These are phyloP conservation scores for Candida tibetensis DNA, from an alignment of 805 yeast species.

Conservation along the genomic window DNA sequence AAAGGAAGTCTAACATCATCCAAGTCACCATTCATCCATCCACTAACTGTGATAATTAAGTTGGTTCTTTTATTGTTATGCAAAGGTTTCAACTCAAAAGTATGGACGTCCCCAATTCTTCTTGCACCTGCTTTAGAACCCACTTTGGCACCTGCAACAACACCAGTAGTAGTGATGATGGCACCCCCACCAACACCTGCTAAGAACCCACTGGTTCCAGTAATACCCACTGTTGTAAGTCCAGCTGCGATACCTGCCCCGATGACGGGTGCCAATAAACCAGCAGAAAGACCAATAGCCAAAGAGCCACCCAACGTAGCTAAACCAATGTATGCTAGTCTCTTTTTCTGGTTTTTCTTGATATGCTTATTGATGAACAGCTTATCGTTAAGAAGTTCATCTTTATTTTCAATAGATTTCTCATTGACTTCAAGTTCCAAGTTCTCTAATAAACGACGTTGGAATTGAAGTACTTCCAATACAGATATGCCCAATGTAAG, in stretches of 20 bases:
- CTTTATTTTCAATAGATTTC: constrained; percentile 55
- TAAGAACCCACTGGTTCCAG: constrained; percentile 88
- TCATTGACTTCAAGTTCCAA: constrained; percentile 70
- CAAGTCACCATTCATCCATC: constrained; percentile 94
- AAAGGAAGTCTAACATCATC: constrained; percentile 97
- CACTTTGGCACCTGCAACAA: constrained; percentile 84
- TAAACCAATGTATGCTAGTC: constrained; percentile 83
- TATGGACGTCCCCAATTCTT: constrained; percentile 87
- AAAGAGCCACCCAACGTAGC: constrained; percentile 97
- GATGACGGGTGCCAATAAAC: constrained; percentile 92
- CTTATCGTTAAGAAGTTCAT: constrained; percentile 76
- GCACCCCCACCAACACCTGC: constrained; percentile 98
- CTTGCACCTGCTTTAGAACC: constrained; percentile 83
- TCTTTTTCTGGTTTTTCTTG: constrained; percentile 60
- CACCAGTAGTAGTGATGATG: constrained; percentile 86
- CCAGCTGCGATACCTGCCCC: constrained; percentile 99
- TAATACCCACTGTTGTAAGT: constrained; percentile 86
- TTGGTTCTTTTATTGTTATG: constrained; percentile 89
- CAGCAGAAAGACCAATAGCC: constrained; percentile 93
- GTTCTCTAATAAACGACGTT: constrained; percentile 84
- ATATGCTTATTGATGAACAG: constrained; percentile 69
- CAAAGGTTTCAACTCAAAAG: constrained; percentile 90
- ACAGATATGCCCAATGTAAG: constrained; percentile 51
- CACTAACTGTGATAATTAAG: constrained; percentile 83
- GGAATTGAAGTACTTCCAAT: constrained; percentile 85